Evolutionary conservation across 1,139 yeast genomes (phyloP).

Genomic region (Yamadazyma diospyri): DNA sequence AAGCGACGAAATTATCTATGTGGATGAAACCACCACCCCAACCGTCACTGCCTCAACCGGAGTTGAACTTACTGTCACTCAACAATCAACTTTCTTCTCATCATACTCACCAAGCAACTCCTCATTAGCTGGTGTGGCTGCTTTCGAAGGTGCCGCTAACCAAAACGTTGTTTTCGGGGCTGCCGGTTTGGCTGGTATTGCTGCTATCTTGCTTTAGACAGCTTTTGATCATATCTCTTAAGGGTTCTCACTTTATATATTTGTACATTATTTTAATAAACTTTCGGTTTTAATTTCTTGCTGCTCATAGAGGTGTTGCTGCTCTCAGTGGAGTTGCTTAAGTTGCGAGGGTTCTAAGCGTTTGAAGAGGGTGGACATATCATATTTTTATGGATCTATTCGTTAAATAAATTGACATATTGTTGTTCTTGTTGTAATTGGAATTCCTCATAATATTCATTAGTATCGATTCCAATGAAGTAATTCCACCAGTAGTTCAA

Average conservation of each 20-base stretch:
- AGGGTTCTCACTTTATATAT: conserved; percentile 4
- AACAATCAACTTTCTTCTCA: conserved; percentile 32
- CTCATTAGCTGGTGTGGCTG: conserved; percentile 20
- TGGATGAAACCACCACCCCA: conserved; percentile 31
- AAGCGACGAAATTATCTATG: conserved; percentile 21
- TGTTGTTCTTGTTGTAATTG: conserved; percentile 16
- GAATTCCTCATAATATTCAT: conserved; percentile 17
- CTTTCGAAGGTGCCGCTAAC: conserved; percentile 29
- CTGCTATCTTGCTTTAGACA: conserved; percentile 38
- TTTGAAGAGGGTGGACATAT: too few species aligned
- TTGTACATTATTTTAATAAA: conserved; percentile 2
- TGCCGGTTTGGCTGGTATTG: conserved; percentile 44
- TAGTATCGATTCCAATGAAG: conserved; percentile 57
- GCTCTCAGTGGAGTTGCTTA: too few species aligned
- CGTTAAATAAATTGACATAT: conserved; percentile 15
- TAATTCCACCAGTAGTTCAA: conserved; percentile 64
- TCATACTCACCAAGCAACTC: conserved; percentile 14
- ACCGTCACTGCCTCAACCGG: conserved; percentile 34
- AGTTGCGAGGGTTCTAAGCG: too few species aligned
- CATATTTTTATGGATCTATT: too few species aligned
- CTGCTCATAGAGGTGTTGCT: too few species aligned
- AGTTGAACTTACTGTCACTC: conserved; percentile 32
- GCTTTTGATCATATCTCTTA: conserved; percentile 1
- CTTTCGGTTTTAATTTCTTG: conserved; percentile 3
- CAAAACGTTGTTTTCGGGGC: conserved; percentile 31